Evolutionary conservation across 2,329 filamentous ascomycete species (phyloP).

Genomic region (Epichloe bromicola): DNA sequence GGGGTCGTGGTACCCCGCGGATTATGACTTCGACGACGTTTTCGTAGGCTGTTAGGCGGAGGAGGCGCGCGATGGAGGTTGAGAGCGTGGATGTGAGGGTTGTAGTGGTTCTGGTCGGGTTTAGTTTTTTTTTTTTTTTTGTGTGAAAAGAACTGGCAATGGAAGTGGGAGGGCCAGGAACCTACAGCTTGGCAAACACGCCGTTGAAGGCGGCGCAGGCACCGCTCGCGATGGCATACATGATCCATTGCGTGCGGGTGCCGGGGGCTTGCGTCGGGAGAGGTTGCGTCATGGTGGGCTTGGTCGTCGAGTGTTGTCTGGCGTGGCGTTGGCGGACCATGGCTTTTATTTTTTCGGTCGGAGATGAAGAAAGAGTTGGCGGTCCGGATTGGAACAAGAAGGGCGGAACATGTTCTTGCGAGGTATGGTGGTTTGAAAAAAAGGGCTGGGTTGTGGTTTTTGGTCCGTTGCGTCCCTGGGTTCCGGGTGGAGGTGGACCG

Average conservation of each 20-base stretch:
- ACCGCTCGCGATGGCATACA: slow-evolving; percentile 60
- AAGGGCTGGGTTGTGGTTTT: too few relatives aligned
- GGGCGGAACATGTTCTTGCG: too few relatives aligned
- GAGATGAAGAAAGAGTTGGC: too few relatives aligned
- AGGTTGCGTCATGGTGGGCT: slow-evolving; percentile 6
- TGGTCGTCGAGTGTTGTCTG: background rate
- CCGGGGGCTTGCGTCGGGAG: slow-evolving; percentile 14
- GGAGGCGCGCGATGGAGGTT: slow-evolving; percentile 26
- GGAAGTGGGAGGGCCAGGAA: background rate
- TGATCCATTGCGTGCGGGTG: slow-evolving; percentile 42
- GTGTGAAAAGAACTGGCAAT: too few relatives aligned
- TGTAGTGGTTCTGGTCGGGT: slow-evolving; percentile 36
- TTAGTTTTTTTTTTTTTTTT: background rate
- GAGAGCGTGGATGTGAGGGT: slow-evolving; percentile 38
- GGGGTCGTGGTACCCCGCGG: slow-evolving; percentile 22
- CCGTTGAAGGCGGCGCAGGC: slow-evolving; percentile 71
- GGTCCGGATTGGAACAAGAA: too few relatives aligned
- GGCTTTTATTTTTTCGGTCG: background rate
- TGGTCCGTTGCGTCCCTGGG: too few relatives aligned
- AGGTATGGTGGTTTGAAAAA: too few relatives aligned
- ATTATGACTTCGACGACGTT: slow-evolving; percentile 33
- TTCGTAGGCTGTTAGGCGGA: slow-evolving; percentile 30
- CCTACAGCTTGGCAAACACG: slow-evolving; percentile 63
- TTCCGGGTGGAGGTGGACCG: too few relatives aligned
- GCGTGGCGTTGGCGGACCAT: slow-evolving; percentile 19